Conservation (phyloP, 805 yeast species). For the Wilhelminamyces savonicus region DNA sequence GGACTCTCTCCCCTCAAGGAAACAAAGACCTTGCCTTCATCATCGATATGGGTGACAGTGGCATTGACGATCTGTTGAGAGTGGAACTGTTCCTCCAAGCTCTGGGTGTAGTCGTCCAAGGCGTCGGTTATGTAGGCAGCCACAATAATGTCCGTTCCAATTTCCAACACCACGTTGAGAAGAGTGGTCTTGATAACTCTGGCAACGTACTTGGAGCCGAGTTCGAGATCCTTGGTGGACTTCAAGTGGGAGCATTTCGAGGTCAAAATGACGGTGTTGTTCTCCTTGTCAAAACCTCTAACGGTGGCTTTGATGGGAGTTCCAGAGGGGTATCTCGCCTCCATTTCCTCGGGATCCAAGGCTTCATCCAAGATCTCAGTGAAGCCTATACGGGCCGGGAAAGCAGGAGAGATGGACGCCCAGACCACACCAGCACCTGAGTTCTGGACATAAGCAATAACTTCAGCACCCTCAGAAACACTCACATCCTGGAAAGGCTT, state of each 20-base stretch:
- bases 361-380: slow-evolving; percentile 57
- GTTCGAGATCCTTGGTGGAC: slow-evolving; percentile 43
- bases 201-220: slow-evolving; percentile 55
- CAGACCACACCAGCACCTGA: slow-evolving; percentile 54
- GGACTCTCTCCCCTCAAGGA: slow-evolving; percentile 51
- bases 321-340: slow-evolving; percentile 64
- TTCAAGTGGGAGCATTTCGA: slow-evolving; percentile 41
- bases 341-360: slow-evolving; percentile 42
- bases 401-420: slow-evolving; percentile 63
- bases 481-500: slow-evolving; percentile 25
- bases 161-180: slow-evolving; percentile 57
- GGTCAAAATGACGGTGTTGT: slow-evolving; percentile 42
- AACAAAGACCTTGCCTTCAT: slow-evolving; percentile 46
- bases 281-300: slow-evolving; percentile 46
- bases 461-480: slow-evolving; percentile 43
- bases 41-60: slow-evolving; percentile 44
- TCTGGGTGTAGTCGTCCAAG: slow-evolving; percentile 55
- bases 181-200: slow-evolving; percentile 54
- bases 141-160: slow-evolving; percentile 59
- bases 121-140: slow-evolving; percentile 74
- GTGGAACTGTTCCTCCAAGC: slow-evolving; percentile 43
- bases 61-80: slow-evolving; percentile 54
- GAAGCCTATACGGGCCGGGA: slow-evolving; percentile 60
- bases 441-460: slow-evolving; percentile 62
- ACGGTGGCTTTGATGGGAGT: slow-evolving; percentile 58